Evolutionary conservation across 1,284 basidiomycete genomes (phyloP).

Genomic region (Sanghuangporus baumii): DNA sequence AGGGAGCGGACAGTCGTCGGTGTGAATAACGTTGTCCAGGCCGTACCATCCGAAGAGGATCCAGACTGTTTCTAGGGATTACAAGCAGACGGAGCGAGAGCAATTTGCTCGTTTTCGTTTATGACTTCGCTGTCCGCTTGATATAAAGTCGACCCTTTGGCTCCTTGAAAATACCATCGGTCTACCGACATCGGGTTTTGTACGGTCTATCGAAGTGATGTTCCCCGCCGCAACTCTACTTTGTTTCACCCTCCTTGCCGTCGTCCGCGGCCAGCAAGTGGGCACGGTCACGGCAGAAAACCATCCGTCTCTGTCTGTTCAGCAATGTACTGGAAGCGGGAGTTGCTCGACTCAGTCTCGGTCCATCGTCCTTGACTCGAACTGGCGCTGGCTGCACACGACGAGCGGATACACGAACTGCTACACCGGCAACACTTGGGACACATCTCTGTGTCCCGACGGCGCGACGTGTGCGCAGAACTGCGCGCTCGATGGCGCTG

Average conservation of each 20-base stretch:
- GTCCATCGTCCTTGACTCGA: conserved; percentile 42
- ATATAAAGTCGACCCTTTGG: too few relatives aligned
- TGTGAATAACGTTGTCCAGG: neutral
- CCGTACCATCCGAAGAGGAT: neutral
- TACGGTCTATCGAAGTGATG: conserved; percentile 20
- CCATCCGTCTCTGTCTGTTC: conserved; percentile 36
- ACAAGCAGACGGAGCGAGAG: neutral
- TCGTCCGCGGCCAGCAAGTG: conserved; percentile 33
- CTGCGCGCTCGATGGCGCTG: conserved; percentile 34
- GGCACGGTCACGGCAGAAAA: conserved; percentile 35
- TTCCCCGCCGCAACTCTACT: conserved; percentile 29
- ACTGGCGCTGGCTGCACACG: conserved; percentile 49
- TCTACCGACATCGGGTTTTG: neutral
- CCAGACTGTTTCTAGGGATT: neutral
- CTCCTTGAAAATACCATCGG: neutral
- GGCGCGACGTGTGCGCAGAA: conserved; percentile 35
- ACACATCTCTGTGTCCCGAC: conserved; percentile 43
- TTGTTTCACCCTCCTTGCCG: conserved; percentile 29
- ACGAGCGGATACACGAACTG: conserved; percentile 43
- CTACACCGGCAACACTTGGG: conserved; percentile 51
- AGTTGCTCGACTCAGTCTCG: conserved; percentile 31
- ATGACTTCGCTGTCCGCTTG: too few relatives aligned
- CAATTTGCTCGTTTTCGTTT: neutral
- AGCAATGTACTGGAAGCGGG: conserved; percentile 36
- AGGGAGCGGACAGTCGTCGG: neutral